phyloP scores from a whole-genome alignment of 306 rosid species.

The Quercus alba region DNA sequence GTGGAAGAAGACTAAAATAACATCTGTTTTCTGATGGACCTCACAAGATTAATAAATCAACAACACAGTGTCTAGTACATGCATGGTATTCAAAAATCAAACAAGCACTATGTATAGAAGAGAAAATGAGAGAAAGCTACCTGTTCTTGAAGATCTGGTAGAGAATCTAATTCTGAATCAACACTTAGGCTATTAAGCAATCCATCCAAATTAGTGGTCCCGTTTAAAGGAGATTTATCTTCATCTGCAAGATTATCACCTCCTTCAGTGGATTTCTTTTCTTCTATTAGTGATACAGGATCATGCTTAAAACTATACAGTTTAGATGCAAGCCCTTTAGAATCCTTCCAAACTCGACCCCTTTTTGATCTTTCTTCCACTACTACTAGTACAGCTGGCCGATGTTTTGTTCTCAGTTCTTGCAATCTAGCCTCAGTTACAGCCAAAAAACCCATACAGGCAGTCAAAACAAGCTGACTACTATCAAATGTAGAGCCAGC shows the following conservation, averaged over 20 bases:
- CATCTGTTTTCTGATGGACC: background rate
- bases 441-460: slow-evolving; percentile 87
- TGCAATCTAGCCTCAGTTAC: slow-evolving; percentile 73
- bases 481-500: slow-evolving; percentile 91
- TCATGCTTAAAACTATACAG: slow-evolving; percentile 85
- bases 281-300: slow-evolving; percentile 48
- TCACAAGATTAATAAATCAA: background rate
- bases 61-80: background rate
- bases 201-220: slow-evolving; percentile 49
- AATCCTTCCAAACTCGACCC: slow-evolving; percentile 72
- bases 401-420: slow-evolving; percentile 76
- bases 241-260: slow-evolving; percentile 29
- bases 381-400: slow-evolving; percentile 62
- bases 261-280: slow-evolving; percentile 31
- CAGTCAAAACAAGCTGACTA: slow-evolving; percentile 92
- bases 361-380: slow-evolving; percentile 67
- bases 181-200: slow-evolving; percentile 53
- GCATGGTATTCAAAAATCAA: background rate
- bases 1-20: background rate
- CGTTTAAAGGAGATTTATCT: slow-evolving; percentile 25
- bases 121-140: slow-evolving; percentile 42
- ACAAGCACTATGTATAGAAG: background rate
- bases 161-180: slow-evolving; percentile 59
- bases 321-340: slow-evolving; percentile 87
- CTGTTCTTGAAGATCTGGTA: slow-evolving; percentile 89